Evolutionary conservation across 225 moss, liverwort and hornwort genomes (phyloP).

Genomic region (Sphagnum tenellum): DNA sequence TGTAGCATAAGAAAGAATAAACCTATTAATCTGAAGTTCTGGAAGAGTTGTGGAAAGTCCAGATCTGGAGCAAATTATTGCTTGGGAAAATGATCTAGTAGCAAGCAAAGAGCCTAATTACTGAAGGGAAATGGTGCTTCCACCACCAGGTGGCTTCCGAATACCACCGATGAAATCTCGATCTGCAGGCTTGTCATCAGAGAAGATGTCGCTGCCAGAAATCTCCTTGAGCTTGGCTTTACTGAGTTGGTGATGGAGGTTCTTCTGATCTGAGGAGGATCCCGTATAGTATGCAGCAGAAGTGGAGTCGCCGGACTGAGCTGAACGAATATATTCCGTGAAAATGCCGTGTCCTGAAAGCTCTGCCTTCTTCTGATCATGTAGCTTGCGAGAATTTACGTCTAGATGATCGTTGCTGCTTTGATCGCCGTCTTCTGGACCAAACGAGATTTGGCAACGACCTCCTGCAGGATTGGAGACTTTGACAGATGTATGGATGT

Average conservation of each 20-base stretch:
- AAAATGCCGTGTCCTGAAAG: conserved; percentile 93
- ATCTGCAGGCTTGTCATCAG: conserved; percentile 78
- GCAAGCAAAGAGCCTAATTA: no score
- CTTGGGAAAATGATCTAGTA: no score
- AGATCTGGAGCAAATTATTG: no score
- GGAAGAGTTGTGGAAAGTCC: no score
- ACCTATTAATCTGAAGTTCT: no score
- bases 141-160: conserved; percentile 94
- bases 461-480: conserved; percentile 98
- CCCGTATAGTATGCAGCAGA: neutral
- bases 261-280: conserved; percentile 23
- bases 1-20: no score
- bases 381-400: conserved; percentile 58
- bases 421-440: conserved; percentile 23
- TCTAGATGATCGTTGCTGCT: neutral
- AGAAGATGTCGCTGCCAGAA: conserved; percentile 90
- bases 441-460: conserved; percentile 85
- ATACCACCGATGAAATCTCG: conserved; percentile 93
- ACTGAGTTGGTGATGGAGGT: conserved; percentile 73
- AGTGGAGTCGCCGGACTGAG: no score
- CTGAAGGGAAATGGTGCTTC: conserved; percentile 71
- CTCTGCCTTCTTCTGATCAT: conserved; percentile 82
- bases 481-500: conserved; percentile 90
- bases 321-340: conserved; percentile 43
- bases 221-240: conserved; percentile 86